A percentile compares a stretch with the other conserved stretches of the same genome.
phyloP scores from a whole-genome alignment of 768 basidiomycete species.

The Boletus subparvulus region DNA sequence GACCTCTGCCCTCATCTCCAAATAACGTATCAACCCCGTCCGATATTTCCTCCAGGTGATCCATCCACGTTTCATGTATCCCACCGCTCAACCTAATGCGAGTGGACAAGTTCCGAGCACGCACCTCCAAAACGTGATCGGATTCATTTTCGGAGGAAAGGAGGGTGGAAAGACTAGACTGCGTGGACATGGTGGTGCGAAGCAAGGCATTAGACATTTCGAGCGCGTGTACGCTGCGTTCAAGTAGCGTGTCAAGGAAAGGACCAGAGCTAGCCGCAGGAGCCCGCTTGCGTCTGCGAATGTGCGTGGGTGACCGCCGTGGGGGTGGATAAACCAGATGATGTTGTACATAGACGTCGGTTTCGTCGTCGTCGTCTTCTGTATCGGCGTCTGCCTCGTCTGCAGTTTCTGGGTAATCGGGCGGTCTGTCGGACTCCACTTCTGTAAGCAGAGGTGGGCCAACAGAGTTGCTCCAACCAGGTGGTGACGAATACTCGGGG shows the following conservation, averaged over 20 bases:
- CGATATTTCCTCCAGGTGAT: constrained; percentile 65
- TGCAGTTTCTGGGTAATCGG: constrained; percentile 74
- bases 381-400: constrained; percentile 77
- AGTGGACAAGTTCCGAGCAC: constrained; percentile 52
- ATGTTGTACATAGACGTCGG: constrained; percentile 22
- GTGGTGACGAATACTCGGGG: constrained; percentile 59
- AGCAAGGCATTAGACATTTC: constrained; percentile 83
- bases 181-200: constrained; percentile 72
- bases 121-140: constrained; percentile 47
- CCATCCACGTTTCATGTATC: constrained; percentile 58
- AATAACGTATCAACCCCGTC: constrained; percentile 62
- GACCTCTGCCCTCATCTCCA: constrained; percentile 24
- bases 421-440: constrained; percentile 57
- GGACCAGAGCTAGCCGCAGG: constrained; percentile 42
- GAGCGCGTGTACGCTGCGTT: constrained; percentile 79
- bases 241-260: constrained; percentile 74
- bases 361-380: constrained; percentile 36
- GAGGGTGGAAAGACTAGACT: constrained; percentile 51
- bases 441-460: constrained; percentile 25
- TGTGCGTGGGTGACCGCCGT: constrained; percentile 26
- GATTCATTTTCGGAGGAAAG: constrained; percentile 46
- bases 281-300: constrained; percentile 30
- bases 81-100: constrained; percentile 48
- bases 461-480: constrained; percentile 17
- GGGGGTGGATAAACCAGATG: constrained; percentile 35